Evolutionary conservation across 176 grass and related monocot genomes (phyloP).

Genomic region (Avena insularis): DNA sequence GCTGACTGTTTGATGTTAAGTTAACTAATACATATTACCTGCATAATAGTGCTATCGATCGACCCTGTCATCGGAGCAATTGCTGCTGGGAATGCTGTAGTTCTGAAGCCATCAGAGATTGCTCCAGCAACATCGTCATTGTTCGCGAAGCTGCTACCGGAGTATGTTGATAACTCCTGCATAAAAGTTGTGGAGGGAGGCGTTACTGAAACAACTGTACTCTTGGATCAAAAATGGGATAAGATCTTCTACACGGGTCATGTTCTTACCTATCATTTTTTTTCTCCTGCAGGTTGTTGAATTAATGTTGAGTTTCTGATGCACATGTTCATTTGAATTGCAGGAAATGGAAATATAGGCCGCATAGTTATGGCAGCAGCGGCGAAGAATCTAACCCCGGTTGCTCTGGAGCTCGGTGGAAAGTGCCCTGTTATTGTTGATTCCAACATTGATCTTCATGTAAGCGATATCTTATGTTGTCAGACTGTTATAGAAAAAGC

Average conservation of each 20-base stretch:
- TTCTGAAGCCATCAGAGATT: slow-evolving; percentile 93
- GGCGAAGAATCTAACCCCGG: slow-evolving; percentile 88
- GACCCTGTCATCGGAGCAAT: slow-evolving; percentile 93
- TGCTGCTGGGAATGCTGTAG: slow-evolving; percentile 79
- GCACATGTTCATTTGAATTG: background rate
- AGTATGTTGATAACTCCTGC: slow-evolving; percentile 83
- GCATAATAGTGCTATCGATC: slow-evolving; percentile 72
- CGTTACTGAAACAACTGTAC: slow-evolving; percentile 64
- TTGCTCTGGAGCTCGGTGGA: slow-evolving; percentile 89
- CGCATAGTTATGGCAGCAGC: slow-evolving; percentile 84
- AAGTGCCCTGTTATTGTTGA: slow-evolving; percentile 92
- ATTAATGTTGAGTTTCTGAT: slow-evolving; percentile 21
- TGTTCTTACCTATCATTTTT: slow-evolving; percentile 29
- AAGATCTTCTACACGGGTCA: slow-evolving; percentile 99
- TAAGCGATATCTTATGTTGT: slow-evolving; percentile 44
- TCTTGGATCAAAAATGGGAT: slow-evolving; percentile 91
- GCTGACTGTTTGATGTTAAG: background rate
- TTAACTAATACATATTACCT: background rate
- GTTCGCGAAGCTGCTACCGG: slow-evolving; percentile 77
- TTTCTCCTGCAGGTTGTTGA: background rate
- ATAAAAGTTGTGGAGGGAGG: slow-evolving; percentile 90
- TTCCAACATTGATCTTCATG: slow-evolving; percentile 75
- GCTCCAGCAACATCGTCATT: slow-evolving; percentile 76
- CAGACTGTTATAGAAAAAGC: background rate
- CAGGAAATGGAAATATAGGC: slow-evolving; percentile 77